Percentiles rank a stretch among this genome's conserved stretches.
Evolutionary conservation across 1,284 basidiomycete species (phyloP).

Genomic region (Phylloporus sp.): DNA sequence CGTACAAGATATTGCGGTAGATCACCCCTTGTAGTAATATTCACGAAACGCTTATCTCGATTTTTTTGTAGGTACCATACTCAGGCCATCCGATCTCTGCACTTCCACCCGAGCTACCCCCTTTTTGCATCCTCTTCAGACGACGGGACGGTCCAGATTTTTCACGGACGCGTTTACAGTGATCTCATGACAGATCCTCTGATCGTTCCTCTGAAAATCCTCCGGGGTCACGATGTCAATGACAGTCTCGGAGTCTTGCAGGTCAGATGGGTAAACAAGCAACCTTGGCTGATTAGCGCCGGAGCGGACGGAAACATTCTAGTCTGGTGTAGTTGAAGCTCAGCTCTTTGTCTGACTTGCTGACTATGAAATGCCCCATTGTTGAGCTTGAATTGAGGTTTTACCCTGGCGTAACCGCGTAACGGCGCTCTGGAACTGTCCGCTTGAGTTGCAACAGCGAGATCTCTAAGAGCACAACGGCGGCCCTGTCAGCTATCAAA

Average conservation of each 20-base stretch:
- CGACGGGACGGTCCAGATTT: conserved; percentile 96
- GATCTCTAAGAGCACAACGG: conserved; percentile 11
- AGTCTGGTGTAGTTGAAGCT: conserved; percentile 80
- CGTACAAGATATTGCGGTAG: conserved; percentile 93
- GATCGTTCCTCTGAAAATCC: conserved; percentile 96
- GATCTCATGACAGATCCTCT: conserved; percentile 96
- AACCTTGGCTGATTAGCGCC: conserved; percentile 93
- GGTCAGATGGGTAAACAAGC: conserved; percentile 85
- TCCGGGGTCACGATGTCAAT: conserved; percentile 84
- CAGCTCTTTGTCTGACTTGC: conserved; percentile 34
- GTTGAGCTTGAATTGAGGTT: conserved; percentile 31
- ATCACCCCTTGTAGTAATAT: conserved; percentile 11
- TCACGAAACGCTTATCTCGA: conserved; percentile 19
- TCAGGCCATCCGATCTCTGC: conserved; percentile 88
- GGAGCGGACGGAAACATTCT: conserved; percentile 92
- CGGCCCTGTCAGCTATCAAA: conserved; percentile 1
- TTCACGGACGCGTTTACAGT: conserved; percentile 93
- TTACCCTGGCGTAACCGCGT: conserved; percentile 16
- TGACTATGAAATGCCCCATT: conserved; percentile 31
- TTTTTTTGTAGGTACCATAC: conserved; percentile 80
- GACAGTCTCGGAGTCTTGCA: conserved; percentile 93
- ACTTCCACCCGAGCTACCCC: conserved; percentile 94
- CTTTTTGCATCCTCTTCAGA: conserved; percentile 96
- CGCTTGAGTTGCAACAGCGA: conserved; percentile 9
- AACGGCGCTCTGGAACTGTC: conserved; percentile 12